Evolutionary conservation across 2,329 filamentous ascomycete genomes (phyloP).

Genomic region (Claviceps africana): DNA sequence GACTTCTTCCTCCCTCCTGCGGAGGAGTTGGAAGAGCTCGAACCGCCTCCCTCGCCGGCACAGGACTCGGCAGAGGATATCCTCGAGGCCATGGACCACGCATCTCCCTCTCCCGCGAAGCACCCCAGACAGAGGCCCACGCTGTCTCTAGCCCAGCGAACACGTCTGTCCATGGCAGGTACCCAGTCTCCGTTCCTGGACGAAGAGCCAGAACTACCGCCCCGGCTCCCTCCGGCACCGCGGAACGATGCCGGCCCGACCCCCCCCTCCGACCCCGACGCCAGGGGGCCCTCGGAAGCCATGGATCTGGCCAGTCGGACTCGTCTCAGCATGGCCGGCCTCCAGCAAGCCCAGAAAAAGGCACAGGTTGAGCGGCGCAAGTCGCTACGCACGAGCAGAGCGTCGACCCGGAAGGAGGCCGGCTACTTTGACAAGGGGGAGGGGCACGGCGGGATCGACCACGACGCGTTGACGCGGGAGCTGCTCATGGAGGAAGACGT

Average conservation of each 20-base stretch:
- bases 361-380: constrained; percentile 43
- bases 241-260: not conserved
- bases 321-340: constrained; percentile 46
- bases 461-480: constrained; percentile 47
- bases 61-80: constrained; percentile 43
- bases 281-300: constrained; percentile 11
- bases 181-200: constrained; percentile 28
- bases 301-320: constrained; percentile 43
- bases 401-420: constrained; percentile 24
- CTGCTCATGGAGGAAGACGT: constrained; percentile 63
- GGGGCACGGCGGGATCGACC: constrained; percentile 13
- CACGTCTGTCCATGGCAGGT: constrained; percentile 64
- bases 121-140: constrained; percentile 34
- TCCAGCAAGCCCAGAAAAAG: constrained; percentile 45
- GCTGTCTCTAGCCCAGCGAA: constrained; percentile 61
- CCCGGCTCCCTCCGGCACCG: constrained; percentile 6
- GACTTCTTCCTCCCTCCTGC: not conserved
- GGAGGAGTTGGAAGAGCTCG: constrained; percentile 1
- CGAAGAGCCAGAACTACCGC: constrained; percentile 15
- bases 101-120: constrained; percentile 45
- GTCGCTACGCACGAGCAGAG: constrained; percentile 33
- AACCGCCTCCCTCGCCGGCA: constrained; percentile 23
- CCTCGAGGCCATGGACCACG: constrained; percentile 37
- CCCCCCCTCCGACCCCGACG: not conserved
- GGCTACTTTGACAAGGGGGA: constrained; percentile 37